phyloP scores from a whole-genome alignment of 2,329 filamentous ascomycete species.

The Aureobasidium sp. region DNA sequence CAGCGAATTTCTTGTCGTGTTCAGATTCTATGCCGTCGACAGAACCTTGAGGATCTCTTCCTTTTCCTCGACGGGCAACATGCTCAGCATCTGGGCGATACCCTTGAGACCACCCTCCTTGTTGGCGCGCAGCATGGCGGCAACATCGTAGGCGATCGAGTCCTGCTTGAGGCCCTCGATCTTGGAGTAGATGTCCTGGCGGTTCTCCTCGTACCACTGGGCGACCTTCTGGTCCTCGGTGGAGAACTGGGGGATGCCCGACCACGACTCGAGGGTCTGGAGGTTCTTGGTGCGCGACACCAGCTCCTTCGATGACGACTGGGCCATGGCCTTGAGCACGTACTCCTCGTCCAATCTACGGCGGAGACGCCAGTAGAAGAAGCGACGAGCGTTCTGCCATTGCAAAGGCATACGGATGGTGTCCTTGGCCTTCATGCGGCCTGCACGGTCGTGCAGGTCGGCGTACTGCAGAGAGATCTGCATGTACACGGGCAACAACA shows the following conservation, averaged over 20 bases:
- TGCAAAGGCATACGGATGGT: slow-evolving; percentile 75
- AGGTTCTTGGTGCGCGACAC: slow-evolving; percentile 47
- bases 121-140: slow-evolving; percentile 57
- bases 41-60: slow-evolving; percentile 64
- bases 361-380: slow-evolving; percentile 99
- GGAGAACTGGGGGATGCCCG: slow-evolving; percentile 65
- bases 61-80: slow-evolving; percentile 80
- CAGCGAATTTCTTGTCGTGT: neutral
- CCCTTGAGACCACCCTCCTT: slow-evolving; percentile 70
- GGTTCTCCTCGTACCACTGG: slow-evolving; percentile 93
- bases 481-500: slow-evolving; percentile 82
- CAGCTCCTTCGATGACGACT: slow-evolving; percentile 32
- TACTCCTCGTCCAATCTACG: slow-evolving; percentile 95
- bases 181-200: slow-evolving; percentile 72
- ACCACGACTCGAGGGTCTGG: slow-evolving; percentile 74
- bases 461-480: slow-evolving; percentile 97
- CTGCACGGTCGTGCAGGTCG: slow-evolving; percentile 91
- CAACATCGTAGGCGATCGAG: slow-evolving; percentile 58
- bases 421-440: slow-evolving; percentile 97
- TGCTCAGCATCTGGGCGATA: slow-evolving; percentile 73
- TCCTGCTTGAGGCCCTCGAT: slow-evolving; percentile 77
- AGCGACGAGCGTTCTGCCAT: slow-evolving; percentile 84
- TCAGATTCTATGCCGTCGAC: slow-evolving; percentile 30
- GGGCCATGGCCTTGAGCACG: slow-evolving; percentile 79
- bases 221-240: slow-evolving; percentile 75